Percentiles rank a stretch among this genome's conserved stretches.
phyloP scores from a whole-genome alignment of 2,329 filamentous ascomycete species.

The Colletotrichum theobromicola region DNA sequence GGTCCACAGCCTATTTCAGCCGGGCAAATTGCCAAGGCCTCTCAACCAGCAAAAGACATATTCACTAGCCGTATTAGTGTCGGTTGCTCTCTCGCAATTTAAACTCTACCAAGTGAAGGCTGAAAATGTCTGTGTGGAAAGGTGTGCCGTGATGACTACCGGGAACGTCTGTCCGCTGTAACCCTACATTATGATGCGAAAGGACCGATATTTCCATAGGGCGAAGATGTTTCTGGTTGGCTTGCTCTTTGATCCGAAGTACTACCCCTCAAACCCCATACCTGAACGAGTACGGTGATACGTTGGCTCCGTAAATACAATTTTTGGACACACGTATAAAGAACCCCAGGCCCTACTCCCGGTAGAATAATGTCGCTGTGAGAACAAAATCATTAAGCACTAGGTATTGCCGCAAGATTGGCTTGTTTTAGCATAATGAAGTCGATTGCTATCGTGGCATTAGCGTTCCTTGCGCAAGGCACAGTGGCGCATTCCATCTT shows the following conservation, averaged over 20 bases:
- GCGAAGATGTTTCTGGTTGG: background rate
- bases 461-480: slow-evolving; percentile 37
- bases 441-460: slow-evolving; percentile 32
- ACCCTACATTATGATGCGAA: background rate
- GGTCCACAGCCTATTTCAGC: background rate
- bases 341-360: background rate
- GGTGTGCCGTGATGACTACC: background rate
- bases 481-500: slow-evolving; percentile 54
- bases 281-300: background rate
- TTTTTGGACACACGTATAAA: background rate
- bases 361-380: background rate
- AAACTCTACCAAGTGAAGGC: background rate
- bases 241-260: background rate
- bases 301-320: background rate
- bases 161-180: background rate
- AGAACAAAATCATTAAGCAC: too few relatives aligned
- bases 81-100: background rate
- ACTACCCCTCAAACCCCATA: background rate
- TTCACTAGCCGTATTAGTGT: background rate
- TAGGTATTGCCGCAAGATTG: background rate
- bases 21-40: background rate
- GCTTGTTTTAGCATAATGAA: slow-evolving; percentile 34
- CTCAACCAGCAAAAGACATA: background rate
- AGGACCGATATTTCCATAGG: background rate
- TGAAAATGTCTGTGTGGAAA: background rate